Conservation (phyloP, 2,329 filamentous ascomycete genomes). For the Cladosporium oxysporum region DNA sequence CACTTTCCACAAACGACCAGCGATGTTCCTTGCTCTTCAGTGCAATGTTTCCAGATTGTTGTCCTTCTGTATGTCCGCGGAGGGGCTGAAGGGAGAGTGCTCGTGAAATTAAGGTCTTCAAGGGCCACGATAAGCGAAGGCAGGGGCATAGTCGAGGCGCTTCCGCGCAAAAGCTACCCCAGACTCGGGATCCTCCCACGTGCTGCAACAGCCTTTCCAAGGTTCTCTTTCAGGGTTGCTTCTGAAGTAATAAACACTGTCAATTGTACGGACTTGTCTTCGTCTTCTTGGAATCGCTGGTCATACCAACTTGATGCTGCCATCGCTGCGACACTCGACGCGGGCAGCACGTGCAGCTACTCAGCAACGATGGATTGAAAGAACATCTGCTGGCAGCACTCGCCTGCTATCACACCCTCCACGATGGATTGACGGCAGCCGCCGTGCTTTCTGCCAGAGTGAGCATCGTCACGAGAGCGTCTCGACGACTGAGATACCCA, state of each 20-base stretch:
- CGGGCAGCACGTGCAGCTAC: constrained; percentile 17
- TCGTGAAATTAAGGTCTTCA: neutral
- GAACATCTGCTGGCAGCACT: constrained; percentile 16
- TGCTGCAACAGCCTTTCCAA: neutral
- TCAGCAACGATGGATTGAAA: constrained; percentile 18
- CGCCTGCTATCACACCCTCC: constrained; percentile 4
- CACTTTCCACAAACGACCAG: neutral
- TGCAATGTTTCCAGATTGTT: neutral
- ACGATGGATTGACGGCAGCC: constrained; percentile 5
- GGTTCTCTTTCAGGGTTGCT: neutral
- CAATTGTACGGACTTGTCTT: neutral
- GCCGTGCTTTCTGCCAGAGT: constrained; percentile 8
- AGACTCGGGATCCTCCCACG: neutral
- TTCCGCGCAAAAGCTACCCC: neutral
- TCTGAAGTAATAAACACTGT: neutral
- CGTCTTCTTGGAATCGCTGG: neutral
- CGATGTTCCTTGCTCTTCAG: neutral
- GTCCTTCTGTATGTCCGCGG: neutral
- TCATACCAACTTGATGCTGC: constrained; percentile 16
- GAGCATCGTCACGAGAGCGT: neutral
- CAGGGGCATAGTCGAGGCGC: neutral
- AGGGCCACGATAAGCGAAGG: constrained; percentile 4
- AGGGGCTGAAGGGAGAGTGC: neutral
- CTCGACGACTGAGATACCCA: neutral
- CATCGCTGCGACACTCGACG: constrained; percentile 16